A percentile compares a stretch with the other conserved stretches of the same genome.
Conservation (phyloP, 1,139 yeast genomes). For the Geotrichum candidum region DNA sequence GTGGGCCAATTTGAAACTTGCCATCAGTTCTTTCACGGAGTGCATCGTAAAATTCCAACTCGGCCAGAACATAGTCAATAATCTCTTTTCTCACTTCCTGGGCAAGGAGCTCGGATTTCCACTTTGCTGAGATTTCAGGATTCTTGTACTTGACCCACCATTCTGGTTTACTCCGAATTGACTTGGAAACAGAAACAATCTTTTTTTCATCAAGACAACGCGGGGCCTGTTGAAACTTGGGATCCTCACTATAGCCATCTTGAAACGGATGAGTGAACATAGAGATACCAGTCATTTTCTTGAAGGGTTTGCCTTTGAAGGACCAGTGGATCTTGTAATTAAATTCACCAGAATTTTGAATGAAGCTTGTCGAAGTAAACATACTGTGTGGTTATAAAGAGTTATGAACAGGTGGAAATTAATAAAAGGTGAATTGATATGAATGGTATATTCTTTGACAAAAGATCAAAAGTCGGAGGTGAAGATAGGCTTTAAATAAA, state of each 20-base stretch:
- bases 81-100: conserved; percentile 8
- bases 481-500: background rate
- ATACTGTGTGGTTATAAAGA: too few species aligned
- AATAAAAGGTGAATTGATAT: too few species aligned
- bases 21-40: conserved; percentile 11
- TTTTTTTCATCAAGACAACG: conserved; percentile 29
- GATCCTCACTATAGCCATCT: background rate
- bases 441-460: too few species aligned
- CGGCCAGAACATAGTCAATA: conserved; percentile 20
- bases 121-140: conserved; percentile 31
- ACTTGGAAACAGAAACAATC: conserved; percentile 29
- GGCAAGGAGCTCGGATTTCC: conserved; percentile 33
- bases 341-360: background rate
- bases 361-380: background rate
- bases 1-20: conserved; percentile 13
- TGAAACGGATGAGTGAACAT: conserved; percentile 4
- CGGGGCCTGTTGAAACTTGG: background rate
- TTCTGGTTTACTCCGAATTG: conserved; percentile 34
- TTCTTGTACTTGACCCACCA: conserved; percentile 38
- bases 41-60: conserved; percentile 19
- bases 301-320: background rate
- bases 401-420: too few species aligned
- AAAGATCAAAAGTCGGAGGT: background rate
- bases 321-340: background rate
- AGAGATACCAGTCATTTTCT: background rate